A percentile compares a stretch with the other conserved stretches of the same genome.
These are phyloP conservation scores for Nothophytophthora sp. DNA, from an alignment of 352 stramenopile genomes.

Conservation along the genomic window DNA sequence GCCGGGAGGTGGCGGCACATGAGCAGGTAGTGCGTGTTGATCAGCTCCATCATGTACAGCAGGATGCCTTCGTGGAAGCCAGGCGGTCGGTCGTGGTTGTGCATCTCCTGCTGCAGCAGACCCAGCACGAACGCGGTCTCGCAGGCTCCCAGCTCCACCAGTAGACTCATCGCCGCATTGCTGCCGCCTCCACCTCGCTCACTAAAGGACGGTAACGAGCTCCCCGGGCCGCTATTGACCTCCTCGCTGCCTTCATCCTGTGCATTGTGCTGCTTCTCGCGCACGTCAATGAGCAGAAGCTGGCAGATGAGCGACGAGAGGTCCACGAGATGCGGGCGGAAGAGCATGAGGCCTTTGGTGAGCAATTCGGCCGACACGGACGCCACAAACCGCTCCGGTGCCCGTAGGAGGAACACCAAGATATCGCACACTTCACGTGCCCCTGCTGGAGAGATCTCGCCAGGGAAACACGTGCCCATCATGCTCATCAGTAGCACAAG, in stretches of 20 bases:
- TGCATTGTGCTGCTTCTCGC: constrained; percentile 59
- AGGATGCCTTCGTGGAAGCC: constrained; percentile 78
- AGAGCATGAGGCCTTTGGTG: constrained; percentile 84
- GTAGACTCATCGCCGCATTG: constrained; percentile 70
- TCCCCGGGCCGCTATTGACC: constrained; percentile 27
- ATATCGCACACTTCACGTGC: constrained; percentile 84
- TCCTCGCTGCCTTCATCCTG: constrained; percentile 17
- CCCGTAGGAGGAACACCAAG: constrained; percentile 61
- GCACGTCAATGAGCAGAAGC: constrained; percentile 74
- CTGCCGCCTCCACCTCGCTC: constrained; percentile 52
- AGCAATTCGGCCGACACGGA: constrained; percentile 76
- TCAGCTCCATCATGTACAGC: constrained; percentile 77
- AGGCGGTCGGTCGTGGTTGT: constrained; percentile 63
- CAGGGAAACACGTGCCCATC: constrained; percentile 86
- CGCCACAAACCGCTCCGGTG: constrained; percentile 54
- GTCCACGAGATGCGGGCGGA: constrained; percentile 79
- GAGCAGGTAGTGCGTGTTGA: constrained; percentile 83
- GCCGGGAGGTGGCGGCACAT: constrained; percentile 84
- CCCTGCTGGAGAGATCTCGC: constrained; percentile 72
- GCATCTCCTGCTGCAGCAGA: constrained; percentile 84
- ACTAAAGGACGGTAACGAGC: constrained; percentile 26
- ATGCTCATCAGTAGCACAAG: constrained; percentile 83
- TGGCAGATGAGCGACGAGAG: constrained; percentile 76
- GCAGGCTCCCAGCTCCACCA: constrained; percentile 79
- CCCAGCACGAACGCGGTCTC: constrained; percentile 79